Percentiles rank a stretch among this genome's conserved stretches.
Conservation (phyloP, 139 green algal species). For the Micromonas pusilla region DNA sequence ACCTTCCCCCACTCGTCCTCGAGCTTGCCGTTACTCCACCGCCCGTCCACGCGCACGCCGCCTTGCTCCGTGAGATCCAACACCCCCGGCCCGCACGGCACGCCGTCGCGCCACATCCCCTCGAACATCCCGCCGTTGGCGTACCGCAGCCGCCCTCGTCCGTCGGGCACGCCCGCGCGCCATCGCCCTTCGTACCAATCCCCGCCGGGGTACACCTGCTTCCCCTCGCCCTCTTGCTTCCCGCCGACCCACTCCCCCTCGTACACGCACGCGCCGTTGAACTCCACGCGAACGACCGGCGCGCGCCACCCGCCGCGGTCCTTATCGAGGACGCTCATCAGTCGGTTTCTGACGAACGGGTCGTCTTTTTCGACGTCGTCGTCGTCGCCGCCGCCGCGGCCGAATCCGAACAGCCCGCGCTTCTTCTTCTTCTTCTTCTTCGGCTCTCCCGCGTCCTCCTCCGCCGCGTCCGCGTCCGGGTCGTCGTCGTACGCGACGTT, state of each 20-base stretch:
- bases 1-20: neutral
- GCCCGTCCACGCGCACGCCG: neutral
- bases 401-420: neutral
- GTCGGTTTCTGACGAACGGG: neutral
- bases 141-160: neutral
- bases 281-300: neutral
- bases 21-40: neutral
- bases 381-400: no score
- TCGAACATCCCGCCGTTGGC: neutral
- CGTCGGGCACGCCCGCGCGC: neutral
- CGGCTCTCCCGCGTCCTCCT: neutral
- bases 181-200: conserved; percentile 21
- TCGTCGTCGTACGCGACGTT: neutral
- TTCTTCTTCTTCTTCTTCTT: neutral
- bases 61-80: neutral
- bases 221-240: neutral
- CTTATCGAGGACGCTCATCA: neutral
- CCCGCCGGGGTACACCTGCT: neutral
- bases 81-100: neutral
- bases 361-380: neutral
- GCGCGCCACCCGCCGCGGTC: neutral
- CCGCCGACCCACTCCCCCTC: neutral
- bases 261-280: neutral
- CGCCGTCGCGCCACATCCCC: neutral
- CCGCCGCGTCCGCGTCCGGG: neutral